A percentile compares a stretch with the other conserved stretches of the same genome.
Evolutionary conservation across 2,329 filamentous ascomycete species (phyloP).

Genomic region (Aureobasidium sp.): DNA sequence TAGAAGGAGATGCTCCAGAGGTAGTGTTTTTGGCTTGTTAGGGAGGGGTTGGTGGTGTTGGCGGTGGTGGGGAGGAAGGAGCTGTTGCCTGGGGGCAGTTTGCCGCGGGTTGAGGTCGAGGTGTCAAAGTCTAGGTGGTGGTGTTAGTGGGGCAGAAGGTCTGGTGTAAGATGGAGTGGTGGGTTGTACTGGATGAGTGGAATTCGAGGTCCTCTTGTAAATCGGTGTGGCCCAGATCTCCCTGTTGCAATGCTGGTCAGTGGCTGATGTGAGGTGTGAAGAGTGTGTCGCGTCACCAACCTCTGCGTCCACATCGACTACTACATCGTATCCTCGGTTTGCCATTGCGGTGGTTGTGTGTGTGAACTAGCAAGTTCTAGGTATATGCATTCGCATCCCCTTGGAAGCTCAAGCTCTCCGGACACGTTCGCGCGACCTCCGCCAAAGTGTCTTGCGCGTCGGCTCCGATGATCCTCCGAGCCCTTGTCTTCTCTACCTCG

Average conservation of each 20-base stretch:
- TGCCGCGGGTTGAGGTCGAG: conserved; percentile 42
- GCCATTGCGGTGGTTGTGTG: conserved; percentile 20
- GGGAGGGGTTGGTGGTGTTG: conserved; percentile 19
- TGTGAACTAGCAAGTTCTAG: background rate
- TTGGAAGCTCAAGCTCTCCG: conserved; percentile 5
- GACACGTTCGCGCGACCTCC: background rate
- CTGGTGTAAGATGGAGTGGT: background rate
- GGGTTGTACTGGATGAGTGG: conserved; percentile 66
- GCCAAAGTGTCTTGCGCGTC: conserved; percentile 1
- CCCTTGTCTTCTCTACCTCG: background rate
- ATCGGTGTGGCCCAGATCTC: conserved; percentile 95
- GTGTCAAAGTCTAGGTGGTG: conserved; percentile 53
- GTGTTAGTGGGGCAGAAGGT: background rate
- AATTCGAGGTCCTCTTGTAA: conserved; percentile 96
- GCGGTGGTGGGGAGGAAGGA: conserved; percentile 30
- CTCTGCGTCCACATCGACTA: conserved; percentile 95
- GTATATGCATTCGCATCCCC: background rate
- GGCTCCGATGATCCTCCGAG: background rate
- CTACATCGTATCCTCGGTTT: conserved; percentile 88
- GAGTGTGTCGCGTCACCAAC: conserved; percentile 38
- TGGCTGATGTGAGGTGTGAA: background rate
- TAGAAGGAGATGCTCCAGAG: conserved; percentile 93
- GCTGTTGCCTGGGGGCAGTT: conserved; percentile 35
- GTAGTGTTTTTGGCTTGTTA: conserved; percentile 56
- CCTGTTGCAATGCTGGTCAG: conserved; percentile 67